Base-by-base conservation (phyloP, 2,329 filamentous ascomycete species). In the Microdochium nivale region DNA sequence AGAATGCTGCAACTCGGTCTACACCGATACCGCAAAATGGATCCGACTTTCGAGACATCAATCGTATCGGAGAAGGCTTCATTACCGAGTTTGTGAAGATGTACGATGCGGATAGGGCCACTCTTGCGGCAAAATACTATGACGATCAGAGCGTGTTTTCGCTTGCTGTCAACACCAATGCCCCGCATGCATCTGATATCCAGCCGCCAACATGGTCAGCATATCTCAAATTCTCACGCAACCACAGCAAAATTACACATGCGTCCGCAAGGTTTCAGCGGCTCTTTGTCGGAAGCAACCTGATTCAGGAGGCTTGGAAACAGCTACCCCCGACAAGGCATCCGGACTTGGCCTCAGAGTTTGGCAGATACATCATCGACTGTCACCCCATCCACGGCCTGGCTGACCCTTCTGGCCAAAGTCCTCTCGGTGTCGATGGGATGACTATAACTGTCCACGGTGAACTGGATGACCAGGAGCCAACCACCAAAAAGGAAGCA, bases 371-470 rank as follows among this genome's bases (percentile, higher is more conserved):
- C 76, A 80, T 90, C 50, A 83, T 95, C 63, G 90, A 95, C 67
- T 91, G 88, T 58, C 85, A 90, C 60, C 79, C 86, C 16, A 73
- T 91, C 32, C 80, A 84, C 1, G 83, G 85, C 32, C 76, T 95
- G 24, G 78, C 79, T 2, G 89, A 95, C 59, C 84, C 83, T 2
- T 78, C 77, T 13, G 82, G 83, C 1, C 76, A 84, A 56, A 84
- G 76, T 54, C 65, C 71, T 1, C 71, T 73, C 21, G 88, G 88
- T 3, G 88, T 92, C 21, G 87, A 88, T 56, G 89, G 90, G 8
- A 79, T 95, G 56, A 78, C 88, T 49, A 80, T 95, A 58, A 85
- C 80, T 8, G 77, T 92, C n/a, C 87, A 94, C 60, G 88, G 90
- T 55, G 87, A 92, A 61, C 95, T 90, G 54, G 84, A 92, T 48